A percentile compares a stretch with the other conserved stretches of the same genome.
Evolutionary conservation across 257 asterid species (phyloP).

Genomic region (Verbascum thapsus): DNA sequence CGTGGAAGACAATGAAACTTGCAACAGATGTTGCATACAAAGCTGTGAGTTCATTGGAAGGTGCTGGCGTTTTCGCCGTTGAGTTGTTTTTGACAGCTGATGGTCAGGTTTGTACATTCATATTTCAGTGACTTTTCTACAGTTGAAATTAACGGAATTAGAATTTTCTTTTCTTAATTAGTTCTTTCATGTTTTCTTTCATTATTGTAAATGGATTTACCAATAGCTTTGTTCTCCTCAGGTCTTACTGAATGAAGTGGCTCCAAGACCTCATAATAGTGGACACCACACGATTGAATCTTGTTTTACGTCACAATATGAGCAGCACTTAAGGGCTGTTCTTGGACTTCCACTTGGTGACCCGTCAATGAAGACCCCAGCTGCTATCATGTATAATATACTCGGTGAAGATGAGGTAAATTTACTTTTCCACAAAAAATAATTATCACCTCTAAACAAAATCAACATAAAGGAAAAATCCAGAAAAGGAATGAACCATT

Average conservation of each 20-base stretch:
- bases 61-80: conserved; percentile 93
- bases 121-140: background rate
- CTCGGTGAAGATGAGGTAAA: conserved; percentile 94
- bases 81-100: conserved; percentile 90
- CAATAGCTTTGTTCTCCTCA: conserved; percentile 30
- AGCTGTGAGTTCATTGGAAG: conserved; percentile 91
- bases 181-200: too few relatives aligned
- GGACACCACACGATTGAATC: conserved; percentile 95
- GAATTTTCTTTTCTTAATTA: too few relatives aligned
- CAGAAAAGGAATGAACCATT: background rate
- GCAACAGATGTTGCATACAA: conserved; percentile 81
- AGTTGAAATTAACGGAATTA: too few relatives aligned
- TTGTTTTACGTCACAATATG: conserved; percentile 87
- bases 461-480: background rate
- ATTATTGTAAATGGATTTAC: too few relatives aligned
- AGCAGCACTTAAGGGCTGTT: conserved; percentile 96
- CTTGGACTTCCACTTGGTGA: conserved; percentile 96
- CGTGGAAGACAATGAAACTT: conserved; percentile 74
- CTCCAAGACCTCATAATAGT: conserved; percentile 98
- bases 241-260: conserved; percentile 94
- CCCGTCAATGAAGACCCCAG: conserved; percentile 83
- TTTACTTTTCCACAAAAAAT: conserved; percentile 8
- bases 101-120: conserved; percentile 65
- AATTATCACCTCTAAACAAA: conserved; percentile 12
- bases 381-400: conserved; percentile 90